Conservation (phyloP, 108 stramenopile genomes). For the Epithemia pelagica region DNA sequence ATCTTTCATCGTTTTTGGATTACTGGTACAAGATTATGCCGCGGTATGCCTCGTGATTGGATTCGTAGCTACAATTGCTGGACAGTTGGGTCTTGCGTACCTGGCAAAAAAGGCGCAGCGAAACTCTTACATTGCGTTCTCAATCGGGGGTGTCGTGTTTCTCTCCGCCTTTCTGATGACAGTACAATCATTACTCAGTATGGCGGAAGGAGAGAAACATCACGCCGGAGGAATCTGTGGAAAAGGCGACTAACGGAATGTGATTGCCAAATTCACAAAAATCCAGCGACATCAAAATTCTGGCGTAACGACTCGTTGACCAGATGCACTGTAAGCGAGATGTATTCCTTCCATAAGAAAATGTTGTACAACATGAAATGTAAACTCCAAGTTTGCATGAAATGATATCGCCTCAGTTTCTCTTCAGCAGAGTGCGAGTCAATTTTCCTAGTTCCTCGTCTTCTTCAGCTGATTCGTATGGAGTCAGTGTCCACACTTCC, state of each 20-base stretch:
- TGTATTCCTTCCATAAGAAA: too few relatives aligned
- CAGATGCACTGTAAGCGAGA: too few relatives aligned
- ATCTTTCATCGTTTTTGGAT: slow-evolving; percentile 78
- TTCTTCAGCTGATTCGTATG: slow-evolving; percentile 22
- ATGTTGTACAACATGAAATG: too few relatives aligned
- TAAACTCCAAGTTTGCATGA: too few relatives aligned
- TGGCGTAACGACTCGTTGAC: too few relatives aligned
- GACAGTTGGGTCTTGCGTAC: slow-evolving; percentile 69
- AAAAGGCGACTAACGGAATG: slow-evolving; percentile 21
- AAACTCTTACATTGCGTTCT: slow-evolving; percentile 87
- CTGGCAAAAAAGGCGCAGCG: slow-evolving; percentile 68
- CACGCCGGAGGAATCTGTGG: slow-evolving; percentile 52
- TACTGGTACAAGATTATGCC: slow-evolving; percentile 74
- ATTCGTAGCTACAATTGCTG: slow-evolving; percentile 68
- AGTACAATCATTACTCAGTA: slow-evolving; percentile 39
- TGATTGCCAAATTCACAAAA: too few relatives aligned
- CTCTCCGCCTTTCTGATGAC: slow-evolving; percentile 67
- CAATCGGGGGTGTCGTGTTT: slow-evolving; percentile 81
- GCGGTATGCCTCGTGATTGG: slow-evolving; percentile 67
- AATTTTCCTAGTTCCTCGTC: slow-evolving; percentile 1
- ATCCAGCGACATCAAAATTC: too few relatives aligned
- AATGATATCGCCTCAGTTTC: too few relatives aligned
- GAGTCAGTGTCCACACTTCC: slow-evolving; percentile 76
- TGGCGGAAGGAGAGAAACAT: slow-evolving; percentile 45
- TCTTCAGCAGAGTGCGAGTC: background rate